Conservation (phyloP, 345 rosid genomes). For the Eutrema yunnanense region DNA sequence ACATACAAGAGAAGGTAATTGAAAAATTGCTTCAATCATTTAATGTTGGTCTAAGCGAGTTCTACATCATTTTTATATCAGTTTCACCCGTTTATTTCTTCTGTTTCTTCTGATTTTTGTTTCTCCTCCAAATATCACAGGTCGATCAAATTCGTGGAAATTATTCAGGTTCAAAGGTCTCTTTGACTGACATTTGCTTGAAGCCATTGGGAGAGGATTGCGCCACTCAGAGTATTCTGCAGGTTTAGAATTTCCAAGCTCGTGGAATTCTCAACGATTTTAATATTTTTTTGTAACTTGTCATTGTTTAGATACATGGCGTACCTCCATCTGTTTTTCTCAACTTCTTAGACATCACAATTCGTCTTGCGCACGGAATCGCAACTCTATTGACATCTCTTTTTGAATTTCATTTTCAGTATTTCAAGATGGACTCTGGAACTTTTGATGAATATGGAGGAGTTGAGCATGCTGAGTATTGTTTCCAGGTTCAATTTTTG, state of each 20-base stretch:
- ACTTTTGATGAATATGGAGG: conserved; percentile 69
- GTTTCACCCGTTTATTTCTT: conserved; percentile 5
- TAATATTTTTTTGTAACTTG: conserved; percentile 1
- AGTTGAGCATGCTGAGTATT: conserved; percentile 74
- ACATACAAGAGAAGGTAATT: conserved; percentile 82
- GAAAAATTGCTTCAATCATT: background rate
- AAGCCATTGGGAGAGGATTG: conserved; percentile 92
- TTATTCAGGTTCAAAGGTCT: conserved; percentile 63
- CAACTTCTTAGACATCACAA: background rate
- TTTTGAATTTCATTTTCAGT: conserved; percentile 36
- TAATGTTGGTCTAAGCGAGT: conserved; percentile 6
- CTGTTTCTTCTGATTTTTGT: background rate
- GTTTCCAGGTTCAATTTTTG: conserved; percentile 63
- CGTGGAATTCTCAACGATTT: background rate
- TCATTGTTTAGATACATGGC: conserved; percentile 4
- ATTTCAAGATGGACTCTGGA: conserved; percentile 79
- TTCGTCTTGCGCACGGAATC: conserved; percentile 10
- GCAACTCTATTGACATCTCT: conserved; percentile 13
- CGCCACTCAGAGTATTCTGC: conserved; percentile 90
- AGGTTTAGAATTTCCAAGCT: conserved; percentile 44
- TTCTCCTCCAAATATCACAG: conserved; percentile 36
- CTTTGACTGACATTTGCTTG: conserved; percentile 82
- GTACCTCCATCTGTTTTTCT: background rate
- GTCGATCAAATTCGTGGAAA: conserved; percentile 74
- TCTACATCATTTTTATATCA: background rate